These are phyloP conservation scores for Lentinula detonsa DNA, from an alignment of 768 basidiomycete genomes.

Conservation along the genomic window DNA sequence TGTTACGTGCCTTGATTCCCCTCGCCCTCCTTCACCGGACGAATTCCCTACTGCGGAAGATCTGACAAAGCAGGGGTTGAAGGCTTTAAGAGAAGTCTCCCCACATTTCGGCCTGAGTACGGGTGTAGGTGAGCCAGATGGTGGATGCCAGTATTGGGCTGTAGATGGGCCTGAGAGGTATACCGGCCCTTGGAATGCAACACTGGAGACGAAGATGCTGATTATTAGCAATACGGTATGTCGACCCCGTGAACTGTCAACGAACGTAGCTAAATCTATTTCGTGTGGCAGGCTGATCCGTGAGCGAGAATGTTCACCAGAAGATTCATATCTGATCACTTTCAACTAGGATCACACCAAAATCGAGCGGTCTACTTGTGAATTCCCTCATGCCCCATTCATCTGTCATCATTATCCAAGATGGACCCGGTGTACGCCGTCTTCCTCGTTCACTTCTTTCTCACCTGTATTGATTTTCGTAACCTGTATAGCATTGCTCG, in stretches of 20 bases:
- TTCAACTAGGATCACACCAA: slow-evolving; percentile 14
- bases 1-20: slow-evolving; percentile 18
- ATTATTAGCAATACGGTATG: slow-evolving; percentile 22
- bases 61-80: slow-evolving; percentile 9
- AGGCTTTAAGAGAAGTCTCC: slow-evolving; percentile 10
- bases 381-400: slow-evolving; percentile 20
- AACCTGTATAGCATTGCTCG: slow-evolving; percentile 6
- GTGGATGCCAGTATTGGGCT: slow-evolving; percentile 20
- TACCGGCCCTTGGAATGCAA: slow-evolving; percentile 22
- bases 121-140: slow-evolving; percentile 14
- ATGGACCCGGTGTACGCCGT: slow-evolving; percentile 7
- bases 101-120: slow-evolving; percentile 17
- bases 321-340: not conserved
- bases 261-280: not conserved
- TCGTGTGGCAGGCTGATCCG: slow-evolving; percentile 5
- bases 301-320: not conserved
- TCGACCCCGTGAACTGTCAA: not conserved
- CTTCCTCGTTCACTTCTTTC: not conserved
- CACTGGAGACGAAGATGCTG: slow-evolving; percentile 18
- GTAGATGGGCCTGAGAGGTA: slow-evolving; percentile 18
- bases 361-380: slow-evolving; percentile 13
- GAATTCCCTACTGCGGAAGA: slow-evolving; percentile 9
- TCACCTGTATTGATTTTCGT: not conserved
- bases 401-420: slow-evolving; percentile 16
- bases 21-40: slow-evolving; percentile 6